Base-by-base conservation (phyloP, 148 eudicot species). In the Cornus kousa region DNA sequence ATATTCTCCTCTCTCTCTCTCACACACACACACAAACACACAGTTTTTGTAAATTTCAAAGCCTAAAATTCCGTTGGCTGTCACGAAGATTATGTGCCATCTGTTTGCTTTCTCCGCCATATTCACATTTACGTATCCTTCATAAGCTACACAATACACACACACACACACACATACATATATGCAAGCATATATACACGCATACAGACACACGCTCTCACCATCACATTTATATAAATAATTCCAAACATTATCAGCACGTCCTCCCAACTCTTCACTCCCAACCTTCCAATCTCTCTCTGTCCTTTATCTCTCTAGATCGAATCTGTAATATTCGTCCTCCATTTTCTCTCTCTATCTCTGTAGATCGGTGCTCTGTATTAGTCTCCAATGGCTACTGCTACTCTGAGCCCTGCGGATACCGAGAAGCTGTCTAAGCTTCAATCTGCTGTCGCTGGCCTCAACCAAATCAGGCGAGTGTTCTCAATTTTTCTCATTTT, bases 341-440 rank as follows among this genome's bases (percentile, higher is more conserved):
- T n/a, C 66, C 23, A 5, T 7, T 17, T 6, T 57, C 62, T 57
- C 62, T 62, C 0, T 62, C 24, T 62, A 19, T 62, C 23, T 62
- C 23, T 74, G 35, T 40, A 22, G 74, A 72, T 83, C 82, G 20
- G 48, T 75, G 79, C 82, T 70, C 59, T 79, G n/a, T 73, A 40
- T 8, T 60, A 50, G n/a, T 76, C 85, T 22, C 62, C 43, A 77
- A 90, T 94, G 94, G 92, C 80, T 16, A 32, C 92, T 39, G 87
- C 87, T n/a, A 79, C 79, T 43, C 72, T 89, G 14, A 77, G 78
- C 77, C 65, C 88, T 24, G 78, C 90, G 33, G 92, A 93, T 72
- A 16, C 88, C 31, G 88, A 90, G 70, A 94, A 94, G 86, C 87
- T 94, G 78, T 40, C 82, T 50, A 90, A 88, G 68, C 97, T 94